Evolutionary conservation across 2,329 filamentous ascomycete species (phyloP), one percentile per base, ranked within the genome.

Genomic region (Xylaria sp.): DNA sequence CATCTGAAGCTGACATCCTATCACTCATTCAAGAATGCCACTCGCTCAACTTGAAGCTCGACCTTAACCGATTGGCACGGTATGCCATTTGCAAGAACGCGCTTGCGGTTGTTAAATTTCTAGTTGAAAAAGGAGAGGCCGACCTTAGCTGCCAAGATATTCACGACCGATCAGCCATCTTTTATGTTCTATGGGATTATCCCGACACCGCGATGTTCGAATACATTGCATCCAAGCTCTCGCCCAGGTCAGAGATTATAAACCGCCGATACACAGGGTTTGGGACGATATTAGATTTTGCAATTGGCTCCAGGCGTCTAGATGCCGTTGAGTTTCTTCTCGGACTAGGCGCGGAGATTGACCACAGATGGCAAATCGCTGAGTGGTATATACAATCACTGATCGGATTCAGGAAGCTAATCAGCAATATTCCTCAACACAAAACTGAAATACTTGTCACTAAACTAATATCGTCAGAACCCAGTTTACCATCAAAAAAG

Each of bases 81-180:
- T 57, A 28, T 15, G 55, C 55, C 10, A 41, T 57, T 1, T 57
- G 34, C 20, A 57, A 37, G 37, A 57, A 57, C 13, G 55, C 55
- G 3, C 6, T 41, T 20, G 6, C 20, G 13, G n/a, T 57, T 18
- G 9, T 57, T 10, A 15, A 44, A 25, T 44, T 44, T 8, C 37
- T 57, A 7, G 12, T 57, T 8, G 55, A 57, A 10, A 9, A 44
- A n/a, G 37, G 13, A 57, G 23, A 41, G 8, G 55, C 37, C 6
- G 34, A 39, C 7, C 55, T 57, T 25, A 39, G 15, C n/a, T 13
- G 18, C 34, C 37, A 3, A 2, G 55, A 57, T 41, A 20, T 23
- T 6, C 7, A 41, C 1, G 55, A 10, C 18, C 41, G 55, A 41
- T 25, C 55, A 9, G 34, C 37, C 10, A 39, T 59, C 15, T 59